Evolutionary conservation across 352 stramenopile genomes (phyloP).

Genomic region (Paralagenidium karlingii): DNA sequence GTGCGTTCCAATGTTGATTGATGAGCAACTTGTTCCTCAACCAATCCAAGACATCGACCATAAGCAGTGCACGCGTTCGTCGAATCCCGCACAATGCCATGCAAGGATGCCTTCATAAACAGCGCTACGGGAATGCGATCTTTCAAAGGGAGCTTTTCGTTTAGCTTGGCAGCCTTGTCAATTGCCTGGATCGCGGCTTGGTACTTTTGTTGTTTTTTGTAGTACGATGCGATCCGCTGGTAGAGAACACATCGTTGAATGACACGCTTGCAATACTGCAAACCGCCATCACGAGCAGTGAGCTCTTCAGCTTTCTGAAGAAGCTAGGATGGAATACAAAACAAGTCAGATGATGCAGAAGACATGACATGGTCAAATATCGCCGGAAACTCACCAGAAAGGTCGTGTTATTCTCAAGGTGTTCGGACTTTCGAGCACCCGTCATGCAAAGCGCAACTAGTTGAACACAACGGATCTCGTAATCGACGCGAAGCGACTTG

Average conservation of each 20-base stretch:
- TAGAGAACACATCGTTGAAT: constrained; percentile 46
- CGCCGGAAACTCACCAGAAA: constrained; percentile 27
- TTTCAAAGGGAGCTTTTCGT: constrained; percentile 28
- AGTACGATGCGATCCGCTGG: constrained; percentile 51
- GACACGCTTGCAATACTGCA: constrained; percentile 53
- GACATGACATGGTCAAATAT: not conserved
- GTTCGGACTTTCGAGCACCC: constrained; percentile 31
- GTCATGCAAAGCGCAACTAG: constrained; percentile 57
- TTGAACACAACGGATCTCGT: constrained; percentile 63
- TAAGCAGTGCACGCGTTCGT: constrained; percentile 19
- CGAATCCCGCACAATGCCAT: constrained; percentile 36
- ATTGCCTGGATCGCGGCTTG: constrained; percentile 43
- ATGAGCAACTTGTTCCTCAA: not conserved
- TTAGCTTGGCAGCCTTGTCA: constrained; percentile 45
- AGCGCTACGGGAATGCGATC: constrained; percentile 50
- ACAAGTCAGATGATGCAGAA: not conserved
- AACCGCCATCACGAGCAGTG: constrained; percentile 23
- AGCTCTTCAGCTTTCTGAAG: constrained; percentile 57
- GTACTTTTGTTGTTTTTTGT: constrained; percentile 69
- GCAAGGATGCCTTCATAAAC: constrained; percentile 43
- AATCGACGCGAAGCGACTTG: constrained; percentile 55
- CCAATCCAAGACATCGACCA: not conserved
- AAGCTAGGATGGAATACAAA: constrained; percentile 12
- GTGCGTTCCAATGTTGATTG: constrained; percentile 4
- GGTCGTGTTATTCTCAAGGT: constrained; percentile 30